Evolutionary conservation across 108 stramenopile species (phyloP).

Genomic region (Cylindrotheca fusiformis): DNA sequence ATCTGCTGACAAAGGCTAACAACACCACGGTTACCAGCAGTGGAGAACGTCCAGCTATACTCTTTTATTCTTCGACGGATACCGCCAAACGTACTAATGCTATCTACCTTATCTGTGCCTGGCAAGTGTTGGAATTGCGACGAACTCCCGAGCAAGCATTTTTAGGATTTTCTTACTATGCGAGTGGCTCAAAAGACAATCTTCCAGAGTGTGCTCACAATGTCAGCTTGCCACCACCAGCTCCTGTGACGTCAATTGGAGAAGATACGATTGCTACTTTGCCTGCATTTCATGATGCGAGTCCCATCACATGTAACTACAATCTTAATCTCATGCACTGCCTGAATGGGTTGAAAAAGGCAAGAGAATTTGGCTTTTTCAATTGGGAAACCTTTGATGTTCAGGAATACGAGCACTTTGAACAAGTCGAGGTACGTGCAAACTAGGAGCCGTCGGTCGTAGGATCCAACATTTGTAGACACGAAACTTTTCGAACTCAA

Average conservation of each 20-base stretch:
- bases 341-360: conserved; percentile 85
- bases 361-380: conserved; percentile 76
- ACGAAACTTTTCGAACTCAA: conserved; percentile 5
- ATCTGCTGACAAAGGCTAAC: conserved; percentile 4
- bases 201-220: not conserved
- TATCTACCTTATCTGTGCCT: conserved; percentile 84
- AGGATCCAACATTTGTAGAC: not conserved
- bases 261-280: conserved; percentile 46
- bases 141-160: conserved; percentile 73
- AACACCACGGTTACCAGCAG: conserved; percentile 11
- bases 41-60: conserved; percentile 51
- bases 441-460: not conserved
- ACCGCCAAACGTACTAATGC: conserved; percentile 92
- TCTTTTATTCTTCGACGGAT: conserved; percentile 72
- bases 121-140: conserved; percentile 88
- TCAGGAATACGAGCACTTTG: conserved; percentile 97
- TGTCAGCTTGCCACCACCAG: conserved; percentile 24
- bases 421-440: conserved; percentile 84
- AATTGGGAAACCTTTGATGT: conserved; percentile 86
- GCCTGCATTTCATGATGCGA: conserved; percentile 99
- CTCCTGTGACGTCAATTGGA: conserved; percentile 16
- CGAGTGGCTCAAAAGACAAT: not conserved
- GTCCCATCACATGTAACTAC: conserved; percentile 92
- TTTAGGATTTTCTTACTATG: conserved; percentile 38
- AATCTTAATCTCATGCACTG: conserved; percentile 91